Evolutionary conservation across 345 rosid genomes (phyloP).

Genomic region (Gossypium sturtianum): DNA sequence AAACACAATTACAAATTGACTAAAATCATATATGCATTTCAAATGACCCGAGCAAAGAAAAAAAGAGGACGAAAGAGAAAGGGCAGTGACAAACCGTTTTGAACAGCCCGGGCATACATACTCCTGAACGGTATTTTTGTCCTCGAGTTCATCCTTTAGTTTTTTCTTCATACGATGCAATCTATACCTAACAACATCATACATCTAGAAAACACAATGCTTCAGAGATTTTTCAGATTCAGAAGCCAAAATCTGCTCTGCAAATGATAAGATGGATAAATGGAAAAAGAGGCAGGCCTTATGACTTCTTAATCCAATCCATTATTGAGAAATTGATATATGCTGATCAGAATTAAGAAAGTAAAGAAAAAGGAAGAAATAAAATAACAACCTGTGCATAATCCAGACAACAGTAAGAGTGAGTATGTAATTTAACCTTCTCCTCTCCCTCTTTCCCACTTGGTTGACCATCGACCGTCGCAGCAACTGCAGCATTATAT

Average conservation of each 20-base stretch:
- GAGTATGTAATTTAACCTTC: slow-evolving; percentile 79
- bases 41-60: slow-evolving; percentile 13
- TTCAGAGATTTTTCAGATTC: slow-evolving; percentile 17
- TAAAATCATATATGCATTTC: slow-evolving; percentile 3
- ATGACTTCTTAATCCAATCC: slow-evolving; percentile 1
- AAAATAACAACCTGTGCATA: slow-evolving; percentile 59
- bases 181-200: slow-evolving; percentile 72
- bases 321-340: not conserved
- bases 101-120: slow-evolving; percentile 85
- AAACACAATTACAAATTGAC: slow-evolving; percentile 3
- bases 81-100: slow-evolving; percentile 43
- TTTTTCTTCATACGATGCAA: slow-evolving; percentile 70
- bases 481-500: slow-evolving; percentile 78
- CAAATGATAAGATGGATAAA: not conserved
- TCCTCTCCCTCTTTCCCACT: slow-evolving; percentile 61
- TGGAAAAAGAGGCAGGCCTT: not conserved
- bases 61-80: slow-evolving; percentile 2
- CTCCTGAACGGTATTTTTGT: slow-evolving; percentile 83
- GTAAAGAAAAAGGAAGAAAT: slow-evolving; percentile 1
- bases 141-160: slow-evolving; percentile 75
- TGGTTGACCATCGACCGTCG: slow-evolving; percentile 46
- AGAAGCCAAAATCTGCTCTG: slow-evolving; percentile 6
- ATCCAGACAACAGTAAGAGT: slow-evolving; percentile 87
- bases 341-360: not conserved
- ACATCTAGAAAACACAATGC: slow-evolving; percentile 45